Percentiles rank a stretch among this genome's conserved stretches.
phyloP scores from a whole-genome alignment of 176 grass and related monocot genomes.

The Bothriochloa decipiens region DNA sequence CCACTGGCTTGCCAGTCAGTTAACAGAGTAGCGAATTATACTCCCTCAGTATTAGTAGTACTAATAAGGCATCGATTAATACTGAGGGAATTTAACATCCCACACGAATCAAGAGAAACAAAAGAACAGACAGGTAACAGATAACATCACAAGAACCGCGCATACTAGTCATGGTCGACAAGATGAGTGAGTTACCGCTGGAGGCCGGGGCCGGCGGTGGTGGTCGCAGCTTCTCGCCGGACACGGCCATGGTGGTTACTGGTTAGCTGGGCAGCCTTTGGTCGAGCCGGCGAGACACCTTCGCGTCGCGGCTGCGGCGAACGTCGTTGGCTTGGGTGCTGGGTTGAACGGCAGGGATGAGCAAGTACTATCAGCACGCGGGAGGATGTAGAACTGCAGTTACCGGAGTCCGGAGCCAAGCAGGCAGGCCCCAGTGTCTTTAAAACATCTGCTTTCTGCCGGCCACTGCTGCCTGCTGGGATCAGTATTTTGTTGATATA shows the following conservation, averaged over 20 bases:
- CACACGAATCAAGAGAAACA: background rate
- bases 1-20: background rate
- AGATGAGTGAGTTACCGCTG: slow-evolving; percentile 8
- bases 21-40: background rate
- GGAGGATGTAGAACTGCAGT: slow-evolving; percentile 2
- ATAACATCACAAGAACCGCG: background rate
- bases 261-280: background rate
- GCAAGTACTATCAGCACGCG: background rate
- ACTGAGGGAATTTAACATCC: background rate
- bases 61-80: background rate
- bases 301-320: background rate
- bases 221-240: slow-evolving; percentile 31
- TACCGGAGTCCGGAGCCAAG: background rate
- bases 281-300: background rate
- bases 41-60: background rate
- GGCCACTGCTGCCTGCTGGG: background rate
- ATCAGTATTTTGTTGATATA: background rate
- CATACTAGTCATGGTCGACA: background rate
- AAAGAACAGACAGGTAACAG: background rate
- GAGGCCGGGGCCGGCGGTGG: slow-evolving; percentile 1
- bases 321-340: background rate
- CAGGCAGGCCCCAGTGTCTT: background rate
- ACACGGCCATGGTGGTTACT: slow-evolving; percentile 16
- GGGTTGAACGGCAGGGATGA: background rate
- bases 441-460: background rate